These are phyloP conservation scores for Pulveroboletus sp. DNA, from an alignment of 768 basidiomycete genomes.

Conservation along the genomic window DNA sequence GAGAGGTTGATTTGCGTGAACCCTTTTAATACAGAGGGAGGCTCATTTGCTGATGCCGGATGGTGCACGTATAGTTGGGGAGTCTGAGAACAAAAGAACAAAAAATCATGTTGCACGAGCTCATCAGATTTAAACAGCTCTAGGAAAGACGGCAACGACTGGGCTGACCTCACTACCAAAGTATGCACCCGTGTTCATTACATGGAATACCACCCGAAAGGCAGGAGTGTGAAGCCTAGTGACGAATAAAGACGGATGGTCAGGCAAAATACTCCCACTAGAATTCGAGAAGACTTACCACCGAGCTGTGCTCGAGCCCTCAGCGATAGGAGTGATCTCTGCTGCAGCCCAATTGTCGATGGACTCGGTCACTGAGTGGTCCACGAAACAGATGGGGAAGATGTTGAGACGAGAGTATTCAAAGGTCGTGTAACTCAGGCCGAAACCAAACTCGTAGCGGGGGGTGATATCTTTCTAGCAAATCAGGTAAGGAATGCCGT, in stretches of 20 bases:
- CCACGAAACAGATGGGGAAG: conserved; percentile 33
- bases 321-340: conserved; percentile 45
- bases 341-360: conserved; percentile 56
- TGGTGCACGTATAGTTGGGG: conserved; percentile 75
- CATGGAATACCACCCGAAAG: conserved; percentile 55
- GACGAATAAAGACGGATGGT: not conserved
- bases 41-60: conserved; percentile 58
- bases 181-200: conserved; percentile 59
- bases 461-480: conserved; percentile 62
- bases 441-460: conserved; percentile 87
- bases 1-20: conserved; percentile 55
- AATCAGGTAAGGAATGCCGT: not conserved
- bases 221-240: conserved; percentile 62
- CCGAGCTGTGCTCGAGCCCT: conserved; percentile 57
- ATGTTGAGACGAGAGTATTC: conserved; percentile 58
- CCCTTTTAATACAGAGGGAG: conserved; percentile 66
- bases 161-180: conserved; percentile 60
- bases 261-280: not conserved
- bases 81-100: conserved; percentile 50
- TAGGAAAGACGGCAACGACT: not conserved
- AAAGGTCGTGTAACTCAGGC: conserved; percentile 82
- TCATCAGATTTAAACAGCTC: not conserved
- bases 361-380: conserved; percentile 30
- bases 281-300: conserved; percentile 39
- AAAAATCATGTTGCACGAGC: no score